Base-by-base conservation (phyloP, 306 rosid species). In the Corylus heterophylla region DNA sequence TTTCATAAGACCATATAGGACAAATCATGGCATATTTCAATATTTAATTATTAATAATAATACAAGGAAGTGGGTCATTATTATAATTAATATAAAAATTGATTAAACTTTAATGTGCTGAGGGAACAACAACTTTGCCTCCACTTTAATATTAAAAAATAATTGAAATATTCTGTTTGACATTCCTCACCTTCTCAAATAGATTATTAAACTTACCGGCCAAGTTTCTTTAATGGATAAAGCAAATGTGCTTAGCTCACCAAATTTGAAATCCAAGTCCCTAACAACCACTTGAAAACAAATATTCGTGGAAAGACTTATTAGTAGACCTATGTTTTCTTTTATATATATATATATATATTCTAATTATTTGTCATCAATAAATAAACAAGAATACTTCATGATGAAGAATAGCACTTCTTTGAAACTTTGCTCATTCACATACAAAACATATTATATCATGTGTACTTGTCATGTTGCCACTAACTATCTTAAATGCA, bases 221-320 rank as follows among this genome's bases (percentile, higher is more conserved):
- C 18, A 67, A 67, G 51, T 50, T 49, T 51, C 37, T 25, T 22
- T 54, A 86, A 69, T 50, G 42, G 77, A 86, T 75, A 69, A 77
- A 63, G 17, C 25, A 70, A 70, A 80, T 78, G 68, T 75, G 78
- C 80, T 71, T 29, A 63, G 85, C 81, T 80, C 78, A 70, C 83
- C 81, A 55, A 64, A 55, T 59, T 80, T 83, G 80, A 85, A 77
- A 66, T 54, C 80, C 22, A 64, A 42, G 45, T 42, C 45, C 7
- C 7, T 42, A 42, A 27, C 72, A 61, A 68, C 74, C 67, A 31
- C 63, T 68, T 56, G 54, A 50, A 52, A 69, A 80, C 58, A 3
- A 22, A 59, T 31, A 50, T 12, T 51, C 39, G 39, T 16, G 8
- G 12, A 64, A 8, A 64, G 50, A 72, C 75, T 70, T 62, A 12